Base-by-base conservation (phyloP, 768 basidiomycete species). In the Clavulina sp. region DNA sequence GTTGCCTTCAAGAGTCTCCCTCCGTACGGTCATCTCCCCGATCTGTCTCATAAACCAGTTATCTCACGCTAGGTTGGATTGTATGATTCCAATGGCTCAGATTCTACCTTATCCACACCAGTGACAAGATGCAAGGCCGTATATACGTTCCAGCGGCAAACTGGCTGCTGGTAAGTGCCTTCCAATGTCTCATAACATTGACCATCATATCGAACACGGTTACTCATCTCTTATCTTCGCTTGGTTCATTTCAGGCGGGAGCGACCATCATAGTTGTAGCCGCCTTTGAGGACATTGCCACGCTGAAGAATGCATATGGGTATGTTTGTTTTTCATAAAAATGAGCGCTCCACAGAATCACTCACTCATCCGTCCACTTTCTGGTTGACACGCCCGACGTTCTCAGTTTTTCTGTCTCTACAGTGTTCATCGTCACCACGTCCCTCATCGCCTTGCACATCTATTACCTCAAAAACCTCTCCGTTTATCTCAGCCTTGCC, bases 101-200 rank as follows among this genome's bases (percentile, higher is more conserved):
- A 1, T 26, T 80, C 3, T 68, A 70, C 7, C 73, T 80, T 70
- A 57, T 69, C 3, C 72, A 79, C 59, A 83, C 81, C 0, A 79
- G 77, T 2, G 73, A 75, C 26, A 69, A 65, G 1, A 67, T 74
- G 18, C 72, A 76, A 56, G 80, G 80, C 2, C 79, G 81, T 56
- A 69, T 83, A 13, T 82, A 78, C 58, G 73, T 81, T 24, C 78
- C 80, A 3, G 70, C 70, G 2, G 66, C 73, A 49, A 83, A 82
- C 60, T 81, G 75, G 72, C 60, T 64, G 13, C 58, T 46, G 9
- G 69, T 69, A 49, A 36, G 67, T 59, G 4, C 9, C 21, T n/a
- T 21, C 21, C 21, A n/a, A n/a, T 49, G 13, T 24, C 19, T 19
- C 19, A 19, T 49, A 19, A 19, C n/a, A 48, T 44, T 50, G 30